These are phyloP conservation scores for Peronospora tabacina DNA, from an alignment of 352 stramenopile species.

Conservation along the genomic window DNA sequence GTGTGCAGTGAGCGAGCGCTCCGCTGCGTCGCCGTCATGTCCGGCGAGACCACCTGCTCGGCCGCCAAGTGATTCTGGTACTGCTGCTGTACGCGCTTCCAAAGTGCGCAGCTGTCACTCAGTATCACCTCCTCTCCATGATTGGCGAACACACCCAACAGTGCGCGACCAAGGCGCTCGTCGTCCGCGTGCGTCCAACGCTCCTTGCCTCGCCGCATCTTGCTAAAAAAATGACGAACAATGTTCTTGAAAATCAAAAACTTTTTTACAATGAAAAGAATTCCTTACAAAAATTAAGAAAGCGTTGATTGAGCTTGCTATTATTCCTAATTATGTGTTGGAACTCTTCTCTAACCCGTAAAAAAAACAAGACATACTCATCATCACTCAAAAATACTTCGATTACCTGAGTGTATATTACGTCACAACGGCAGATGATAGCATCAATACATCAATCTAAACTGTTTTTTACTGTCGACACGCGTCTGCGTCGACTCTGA, in stretches of 20 bases:
- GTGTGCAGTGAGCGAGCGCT: slow-evolving; percentile 28
- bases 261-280: no score
- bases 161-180: slow-evolving; percentile 20
- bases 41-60: slow-evolving; percentile 12
- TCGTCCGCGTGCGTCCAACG: slow-evolving; percentile 31
- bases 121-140: slow-evolving; percentile 18
- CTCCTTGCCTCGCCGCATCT: slow-evolving; percentile 26
- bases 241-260: slow-evolving; percentile 18
- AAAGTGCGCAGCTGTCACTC: slow-evolving; percentile 25
- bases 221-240: neutral
- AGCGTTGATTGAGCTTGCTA: no score
- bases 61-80: slow-evolving; percentile 21
- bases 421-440: neutral
- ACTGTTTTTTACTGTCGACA: slow-evolving; percentile 4
- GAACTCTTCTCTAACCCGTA: no score
- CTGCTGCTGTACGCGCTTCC: slow-evolving; percentile 28
- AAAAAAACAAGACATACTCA: no score
- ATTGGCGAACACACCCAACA: slow-evolving; percentile 22
- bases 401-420: no score
- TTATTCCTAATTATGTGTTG: no score
- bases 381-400: no score
- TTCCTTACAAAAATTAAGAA: no score
- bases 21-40: slow-evolving; percentile 9
- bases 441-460: slow-evolving; percentile 4
- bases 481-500: neutral